Evolutionary conservation across 805 yeast genomes (phyloP).

Genomic region (Ogataea pini): DNA sequence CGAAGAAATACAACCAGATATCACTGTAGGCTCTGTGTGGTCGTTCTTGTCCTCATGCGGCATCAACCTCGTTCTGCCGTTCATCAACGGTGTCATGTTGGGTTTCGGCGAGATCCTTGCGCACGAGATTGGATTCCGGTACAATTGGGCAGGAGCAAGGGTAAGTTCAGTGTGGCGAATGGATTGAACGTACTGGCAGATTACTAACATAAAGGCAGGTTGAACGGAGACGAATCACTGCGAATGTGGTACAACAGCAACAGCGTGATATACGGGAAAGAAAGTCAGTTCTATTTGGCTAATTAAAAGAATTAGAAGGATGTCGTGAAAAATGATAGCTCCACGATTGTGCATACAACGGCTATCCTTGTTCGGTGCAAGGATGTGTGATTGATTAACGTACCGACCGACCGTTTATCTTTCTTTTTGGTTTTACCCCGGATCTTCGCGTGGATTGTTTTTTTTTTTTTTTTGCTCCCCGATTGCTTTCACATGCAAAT

Average conservation of each 20-base stretch:
- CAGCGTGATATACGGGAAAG: slow-evolving; percentile 11
- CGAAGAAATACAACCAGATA: slow-evolving; percentile 11
- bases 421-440: slow-evolving; percentile 5
- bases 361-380: background rate
- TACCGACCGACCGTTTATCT: background rate
- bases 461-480: background rate
- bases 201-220: slow-evolving; percentile 10
- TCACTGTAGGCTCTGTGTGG: slow-evolving; percentile 35
- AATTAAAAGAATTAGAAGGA: background rate
- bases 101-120: slow-evolving; percentile 96
- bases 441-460: slow-evolving; percentile 2
- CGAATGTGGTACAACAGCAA: background rate
- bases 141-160: slow-evolving; percentile 73
- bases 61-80: slow-evolving; percentile 80
- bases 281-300: slow-evolving; percentile 10
- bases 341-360: no score
- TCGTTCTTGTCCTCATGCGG: slow-evolving; percentile 50
- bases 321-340: no score
- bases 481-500: slow-evolving; percentile 8
- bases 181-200: background rate
- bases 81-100: slow-evolving; percentile 90
- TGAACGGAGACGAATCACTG: slow-evolving; percentile 17
- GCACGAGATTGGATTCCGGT: slow-evolving; percentile 83
- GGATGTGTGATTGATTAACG: background rate
- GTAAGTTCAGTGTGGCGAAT: slow-evolving; percentile 35